phyloP scores from a whole-genome alignment of 139 green algal species.

The Micromonas commoda region DNA sequence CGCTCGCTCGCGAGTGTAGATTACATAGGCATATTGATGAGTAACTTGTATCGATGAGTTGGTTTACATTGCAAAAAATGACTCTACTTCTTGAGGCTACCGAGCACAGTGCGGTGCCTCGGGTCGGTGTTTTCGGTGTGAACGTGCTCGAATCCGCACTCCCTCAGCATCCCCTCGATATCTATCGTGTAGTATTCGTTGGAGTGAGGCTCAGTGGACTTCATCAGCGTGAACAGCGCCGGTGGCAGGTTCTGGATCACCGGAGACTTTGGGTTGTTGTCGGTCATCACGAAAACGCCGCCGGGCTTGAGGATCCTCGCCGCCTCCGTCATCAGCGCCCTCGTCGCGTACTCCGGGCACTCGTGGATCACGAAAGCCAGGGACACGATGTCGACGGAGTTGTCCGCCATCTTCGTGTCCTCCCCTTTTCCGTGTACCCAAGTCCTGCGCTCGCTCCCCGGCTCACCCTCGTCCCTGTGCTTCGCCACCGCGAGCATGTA shows the following conservation, averaged over 20 bases:
- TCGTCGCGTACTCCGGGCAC: constrained; percentile 52
- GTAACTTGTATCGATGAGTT: too few relatives aligned
- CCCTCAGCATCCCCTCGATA: constrained; percentile 52
- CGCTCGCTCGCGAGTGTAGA: neutral
- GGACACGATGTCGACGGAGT: constrained; percentile 63
- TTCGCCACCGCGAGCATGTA: constrained; percentile 84
- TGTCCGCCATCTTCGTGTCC: constrained; percentile 43
- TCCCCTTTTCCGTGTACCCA: constrained; percentile 70
- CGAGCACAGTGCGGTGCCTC: constrained; percentile 60
- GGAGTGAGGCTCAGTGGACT: constrained; percentile 56
- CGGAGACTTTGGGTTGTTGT: constrained; percentile 64
- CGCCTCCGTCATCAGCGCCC: constrained; percentile 51
- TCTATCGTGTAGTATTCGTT: constrained; percentile 51
- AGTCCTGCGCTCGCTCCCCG: constrained; percentile 34
- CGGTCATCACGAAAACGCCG: constrained; percentile 60
- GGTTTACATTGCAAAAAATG: too few relatives aligned
- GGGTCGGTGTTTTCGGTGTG: constrained; percentile 60
- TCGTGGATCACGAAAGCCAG: constrained; percentile 81
- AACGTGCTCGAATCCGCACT: constrained; percentile 56
- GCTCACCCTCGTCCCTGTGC: constrained; percentile 22
- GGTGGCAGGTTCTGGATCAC: constrained; percentile 72
- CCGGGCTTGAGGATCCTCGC: constrained; percentile 61
- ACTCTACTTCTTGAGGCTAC: neutral
- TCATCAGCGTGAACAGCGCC: constrained; percentile 75
- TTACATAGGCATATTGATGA: too few relatives aligned